A percentile compares a stretch with the other conserved stretches of the same genome.
These are phyloP conservation scores for Alternaria triticimaculans DNA, from an alignment of 2,329 filamentous ascomycete genomes.

Conservation along the genomic window DNA sequence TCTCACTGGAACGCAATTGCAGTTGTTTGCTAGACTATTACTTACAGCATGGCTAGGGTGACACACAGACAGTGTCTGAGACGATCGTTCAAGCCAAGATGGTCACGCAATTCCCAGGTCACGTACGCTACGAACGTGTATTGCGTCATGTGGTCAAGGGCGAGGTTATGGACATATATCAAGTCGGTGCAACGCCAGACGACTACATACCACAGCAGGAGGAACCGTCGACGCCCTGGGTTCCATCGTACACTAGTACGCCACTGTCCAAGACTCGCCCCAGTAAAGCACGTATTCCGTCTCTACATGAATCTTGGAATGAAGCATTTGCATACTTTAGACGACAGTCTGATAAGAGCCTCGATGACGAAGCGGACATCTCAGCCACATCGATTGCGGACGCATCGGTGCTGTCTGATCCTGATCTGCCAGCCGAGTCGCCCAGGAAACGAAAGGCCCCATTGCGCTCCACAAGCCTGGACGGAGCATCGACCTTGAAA, in stretches of 20 bases:
- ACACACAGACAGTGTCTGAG: not conserved
- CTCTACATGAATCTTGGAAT: not conserved
- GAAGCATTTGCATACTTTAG: too few relatives aligned
- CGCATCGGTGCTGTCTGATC: not conserved
- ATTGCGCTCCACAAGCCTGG: not conserved
- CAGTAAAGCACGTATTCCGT: not conserved
- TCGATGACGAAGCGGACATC: not conserved
- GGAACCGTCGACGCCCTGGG: not conserved
- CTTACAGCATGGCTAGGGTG: not conserved
- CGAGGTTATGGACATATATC: not conserved
- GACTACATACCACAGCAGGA: not conserved
- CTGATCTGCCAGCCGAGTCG: not conserved
- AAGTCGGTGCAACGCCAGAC: not conserved
- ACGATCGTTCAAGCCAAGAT: constrained; percentile 23
- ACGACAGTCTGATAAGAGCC: not conserved
- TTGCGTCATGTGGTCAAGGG: constrained; percentile 39
- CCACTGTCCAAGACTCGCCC: not conserved
- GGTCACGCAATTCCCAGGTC: constrained; percentile 30
- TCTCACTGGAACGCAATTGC: not conserved
- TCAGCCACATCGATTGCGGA: not conserved
- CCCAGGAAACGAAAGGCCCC: constrained; percentile 19
- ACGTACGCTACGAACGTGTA: constrained; percentile 38
- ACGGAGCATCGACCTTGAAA: not conserved
- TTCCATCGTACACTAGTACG: constrained; percentile 3
- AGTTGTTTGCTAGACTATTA: not conserved